Percentiles rank a stretch among this genome's conserved stretches.
Conservation (phyloP, 108 stramenopile species). For the Craspedostauros australis region DNA sequence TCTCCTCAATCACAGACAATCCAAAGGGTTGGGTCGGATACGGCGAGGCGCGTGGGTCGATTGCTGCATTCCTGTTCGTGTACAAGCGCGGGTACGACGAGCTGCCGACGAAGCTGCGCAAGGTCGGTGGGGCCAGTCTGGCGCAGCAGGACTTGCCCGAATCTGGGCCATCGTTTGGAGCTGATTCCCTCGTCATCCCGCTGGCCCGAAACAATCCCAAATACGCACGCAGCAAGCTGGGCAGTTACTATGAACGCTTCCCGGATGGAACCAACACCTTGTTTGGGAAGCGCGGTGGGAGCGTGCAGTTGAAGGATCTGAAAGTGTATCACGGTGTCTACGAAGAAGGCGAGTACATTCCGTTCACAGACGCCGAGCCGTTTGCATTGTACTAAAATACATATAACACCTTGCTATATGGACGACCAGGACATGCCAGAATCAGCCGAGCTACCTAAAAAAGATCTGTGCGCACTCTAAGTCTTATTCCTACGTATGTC, state of each 20-base stretch:
- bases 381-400: slow-evolving; percentile 70
- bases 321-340: slow-evolving; percentile 79
- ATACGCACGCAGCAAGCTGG: slow-evolving; percentile 69
- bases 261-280: slow-evolving; percentile 64
- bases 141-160: slow-evolving; percentile 34
- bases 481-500: background rate
- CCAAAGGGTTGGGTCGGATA: slow-evolving; percentile 80
- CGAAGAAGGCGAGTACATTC: slow-evolving; percentile 67
- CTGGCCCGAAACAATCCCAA: slow-evolving; percentile 42
- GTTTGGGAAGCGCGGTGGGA: slow-evolving; percentile 54
- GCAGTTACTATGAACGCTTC: slow-evolving; percentile 75
- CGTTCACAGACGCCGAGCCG: slow-evolving; percentile 86
- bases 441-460: background rate
- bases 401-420: background rate
- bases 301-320: slow-evolving; percentile 55
- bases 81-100: slow-evolving; percentile 23
- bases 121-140: slow-evolving; percentile 76
- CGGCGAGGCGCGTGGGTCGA: slow-evolving; percentile 75
- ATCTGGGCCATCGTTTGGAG: slow-evolving; percentile 67
- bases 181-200: slow-evolving; percentile 74
- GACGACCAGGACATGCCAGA: background rate
- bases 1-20: no score
- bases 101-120: slow-evolving; percentile 57
- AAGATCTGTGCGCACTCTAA: background rate
- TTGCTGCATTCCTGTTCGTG: slow-evolving; percentile 80